phyloP scores from a whole-genome alignment of 768 basidiomycete genomes.

The Candolleomyces eurysporus region DNA sequence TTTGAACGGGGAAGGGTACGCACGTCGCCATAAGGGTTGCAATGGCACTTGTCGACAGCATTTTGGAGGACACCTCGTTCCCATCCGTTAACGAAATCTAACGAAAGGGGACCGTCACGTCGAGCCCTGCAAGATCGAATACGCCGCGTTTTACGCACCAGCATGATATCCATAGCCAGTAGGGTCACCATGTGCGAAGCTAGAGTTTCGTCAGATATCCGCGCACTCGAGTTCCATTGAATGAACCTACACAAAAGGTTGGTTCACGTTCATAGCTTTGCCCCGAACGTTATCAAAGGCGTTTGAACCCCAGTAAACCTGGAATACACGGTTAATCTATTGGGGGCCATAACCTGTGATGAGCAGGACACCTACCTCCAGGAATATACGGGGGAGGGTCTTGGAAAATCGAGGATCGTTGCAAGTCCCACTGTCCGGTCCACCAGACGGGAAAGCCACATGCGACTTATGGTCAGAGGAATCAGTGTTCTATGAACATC shows the following conservation, averaged over 20 bases:
- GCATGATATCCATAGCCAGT: constrained; percentile 64
- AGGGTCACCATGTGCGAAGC: constrained; percentile 54
- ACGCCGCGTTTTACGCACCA: constrained; percentile 28
- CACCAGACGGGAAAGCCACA: constrained; percentile 44
- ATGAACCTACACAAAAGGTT: constrained; percentile 50
- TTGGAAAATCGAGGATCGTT: constrained; percentile 44
- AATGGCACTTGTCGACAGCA: constrained; percentile 54
- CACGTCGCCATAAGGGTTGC: constrained; percentile 44
- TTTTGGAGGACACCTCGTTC: constrained; percentile 50
- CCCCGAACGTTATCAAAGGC: constrained; percentile 32
- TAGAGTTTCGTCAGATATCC: constrained; percentile 13
- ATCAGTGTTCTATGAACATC: constrained; percentile 37
- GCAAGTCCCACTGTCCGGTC: constrained; percentile 50
- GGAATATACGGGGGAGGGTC: constrained; percentile 47
- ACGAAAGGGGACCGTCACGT: background rate
- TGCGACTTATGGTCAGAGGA: constrained; percentile 53
- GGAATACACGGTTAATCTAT: background rate
- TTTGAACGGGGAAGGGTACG: constrained; percentile 11
- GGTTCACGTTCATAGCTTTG: constrained; percentile 44
- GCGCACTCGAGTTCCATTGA: background rate
- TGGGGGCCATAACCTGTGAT: background rate
- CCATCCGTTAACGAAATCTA: constrained; percentile 65
- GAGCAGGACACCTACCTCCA: constrained; percentile 37
- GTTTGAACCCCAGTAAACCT: constrained; percentile 46
- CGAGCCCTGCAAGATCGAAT: background rate